These are phyloP conservation scores for Pyrrhoderma noxium DNA, from an alignment of 1,284 basidiomycete species.

Conservation along the genomic window DNA sequence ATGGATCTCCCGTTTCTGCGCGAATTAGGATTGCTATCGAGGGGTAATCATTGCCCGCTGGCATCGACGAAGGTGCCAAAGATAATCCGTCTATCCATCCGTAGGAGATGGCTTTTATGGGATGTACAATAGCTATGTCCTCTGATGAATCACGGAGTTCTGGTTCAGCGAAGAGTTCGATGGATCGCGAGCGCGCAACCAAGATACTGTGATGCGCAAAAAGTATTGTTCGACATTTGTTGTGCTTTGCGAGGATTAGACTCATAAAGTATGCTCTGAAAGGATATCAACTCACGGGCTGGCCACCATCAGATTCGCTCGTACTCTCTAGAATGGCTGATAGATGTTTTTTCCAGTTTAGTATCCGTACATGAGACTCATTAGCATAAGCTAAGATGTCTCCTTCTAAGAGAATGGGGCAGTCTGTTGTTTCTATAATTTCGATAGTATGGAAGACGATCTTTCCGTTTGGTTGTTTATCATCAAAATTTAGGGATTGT, in stretches of 20 bases:
- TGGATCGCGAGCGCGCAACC: slow-evolving; percentile 48
- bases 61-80: slow-evolving; percentile 20
- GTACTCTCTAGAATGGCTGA: slow-evolving; percentile 40
- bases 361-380: slow-evolving; percentile 42
- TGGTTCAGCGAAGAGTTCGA: slow-evolving; percentile 47
- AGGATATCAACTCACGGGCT: slow-evolving; percentile 5
- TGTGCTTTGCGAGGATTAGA: slow-evolving; percentile 24
- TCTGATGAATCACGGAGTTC: slow-evolving; percentile 23
- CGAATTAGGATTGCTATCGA: slow-evolving; percentile 46
- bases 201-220: slow-evolving; percentile 42
- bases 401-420: slow-evolving; percentile 25
- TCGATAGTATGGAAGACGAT: slow-evolving; percentile 5
- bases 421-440: slow-evolving; percentile 26
- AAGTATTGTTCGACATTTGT: slow-evolving; percentile 45
- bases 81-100: slow-evolving; percentile 57
- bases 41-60: slow-evolving; percentile 17
- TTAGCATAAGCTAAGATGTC: slow-evolving; percentile 47
- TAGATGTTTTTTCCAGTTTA: slow-evolving; percentile 43
- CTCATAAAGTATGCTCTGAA: background rate
- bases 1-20: slow-evolving; percentile 50
- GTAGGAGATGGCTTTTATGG: slow-evolving; percentile 42
- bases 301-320: slow-evolving; percentile 25
- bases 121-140: slow-evolving; percentile 17
- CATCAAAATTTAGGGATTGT: slow-evolving; percentile 12
- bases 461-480: slow-evolving; percentile 21